phyloP scores from a whole-genome alignment of 495 filamentous ascomycete genomes.

The Acidomyces sp. region DNA sequence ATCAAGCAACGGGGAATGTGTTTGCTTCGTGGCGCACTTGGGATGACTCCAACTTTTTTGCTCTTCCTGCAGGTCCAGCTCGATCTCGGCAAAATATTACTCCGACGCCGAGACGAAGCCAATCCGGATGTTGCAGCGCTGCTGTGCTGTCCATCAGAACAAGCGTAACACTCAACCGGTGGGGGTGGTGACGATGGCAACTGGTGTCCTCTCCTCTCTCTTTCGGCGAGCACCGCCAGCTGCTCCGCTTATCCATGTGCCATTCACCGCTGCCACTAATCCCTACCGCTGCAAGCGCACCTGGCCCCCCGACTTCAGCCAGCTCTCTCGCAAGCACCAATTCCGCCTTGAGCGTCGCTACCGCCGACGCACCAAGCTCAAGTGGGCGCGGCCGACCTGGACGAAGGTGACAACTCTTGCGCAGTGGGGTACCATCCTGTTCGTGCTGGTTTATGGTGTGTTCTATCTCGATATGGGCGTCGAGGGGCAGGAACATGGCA shows the following conservation, averaged over 20 bases:
- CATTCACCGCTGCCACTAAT: constrained; percentile 31
- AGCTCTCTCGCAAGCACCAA: constrained; percentile 68
- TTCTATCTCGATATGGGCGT: constrained; percentile 62
- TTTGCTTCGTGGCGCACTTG: too few relatives aligned
- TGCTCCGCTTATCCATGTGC: constrained; percentile 7
- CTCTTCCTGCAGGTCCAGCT: too few relatives aligned
- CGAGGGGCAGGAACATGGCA: too few relatives aligned
- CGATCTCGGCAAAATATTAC: too few relatives aligned
- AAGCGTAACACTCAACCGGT: not conserved
- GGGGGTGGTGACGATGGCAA: constrained; percentile 6
- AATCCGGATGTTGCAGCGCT: too few relatives aligned
- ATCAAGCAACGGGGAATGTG: constrained; percentile 8
- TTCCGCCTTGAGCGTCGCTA: constrained; percentile 62
- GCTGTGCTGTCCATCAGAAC: too few relatives aligned
- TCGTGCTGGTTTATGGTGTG: constrained; percentile 55
- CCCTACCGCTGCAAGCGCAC: constrained; percentile 66
- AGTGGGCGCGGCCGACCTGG: constrained; percentile 61
- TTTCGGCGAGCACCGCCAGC: constrained; percentile 9
- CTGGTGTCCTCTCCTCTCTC: constrained; percentile 8
- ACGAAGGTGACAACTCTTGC: constrained; percentile 55
- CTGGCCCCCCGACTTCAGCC: constrained; percentile 88
- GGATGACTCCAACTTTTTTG: too few relatives aligned
- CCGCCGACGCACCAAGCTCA: constrained; percentile 43
- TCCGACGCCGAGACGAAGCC: too few relatives aligned
- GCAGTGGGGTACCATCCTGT: constrained; percentile 53